Conservation (phyloP, 305 asterid genomes). For the Ruellia speciosa region DNA sequence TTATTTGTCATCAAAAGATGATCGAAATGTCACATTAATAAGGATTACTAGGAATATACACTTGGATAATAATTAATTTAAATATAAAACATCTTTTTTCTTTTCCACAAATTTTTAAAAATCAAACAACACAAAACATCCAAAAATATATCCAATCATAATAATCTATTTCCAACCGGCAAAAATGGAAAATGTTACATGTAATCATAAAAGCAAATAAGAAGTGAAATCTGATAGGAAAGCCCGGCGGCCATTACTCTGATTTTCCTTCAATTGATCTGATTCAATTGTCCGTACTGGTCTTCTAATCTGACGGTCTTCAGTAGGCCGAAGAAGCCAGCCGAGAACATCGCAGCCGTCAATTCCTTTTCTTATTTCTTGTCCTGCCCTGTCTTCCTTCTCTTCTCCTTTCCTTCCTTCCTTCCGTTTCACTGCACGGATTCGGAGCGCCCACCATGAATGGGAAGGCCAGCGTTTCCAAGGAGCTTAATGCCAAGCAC, state of each 20-base stretch:
- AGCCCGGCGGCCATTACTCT: neutral
- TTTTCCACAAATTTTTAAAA: too few species aligned
- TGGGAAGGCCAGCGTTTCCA: slow-evolving; percentile 88
- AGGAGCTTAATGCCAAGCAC: slow-evolving; percentile 93
- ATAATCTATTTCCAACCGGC: too few species aligned
- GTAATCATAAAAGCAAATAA: too few species aligned
- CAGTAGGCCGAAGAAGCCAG: slow-evolving; percentile 28
- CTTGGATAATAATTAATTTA: too few species aligned
- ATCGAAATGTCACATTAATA: too few species aligned
- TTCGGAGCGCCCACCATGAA: slow-evolving; percentile 48
- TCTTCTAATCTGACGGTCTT: slow-evolving; percentile 36
- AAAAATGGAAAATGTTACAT: too few species aligned
- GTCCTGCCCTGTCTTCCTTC: neutral
- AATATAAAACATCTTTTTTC: too few species aligned
- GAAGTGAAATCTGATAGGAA: neutral
- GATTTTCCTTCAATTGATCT: neutral
- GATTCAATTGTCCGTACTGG: neutral
- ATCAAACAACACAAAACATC: too few species aligned
- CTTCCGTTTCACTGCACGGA: slow-evolving; percentile 16
- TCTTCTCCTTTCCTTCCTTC: slow-evolving; percentile 8
- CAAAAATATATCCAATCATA: too few species aligned
- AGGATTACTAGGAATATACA: too few species aligned
- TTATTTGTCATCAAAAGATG: too few species aligned
- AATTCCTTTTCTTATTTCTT: slow-evolving; percentile 14
- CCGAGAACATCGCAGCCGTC: slow-evolving; percentile 32